Conservation (phyloP, 2,329 filamentous ascomycete genomes). For the Thelonectria discophora region DNA sequence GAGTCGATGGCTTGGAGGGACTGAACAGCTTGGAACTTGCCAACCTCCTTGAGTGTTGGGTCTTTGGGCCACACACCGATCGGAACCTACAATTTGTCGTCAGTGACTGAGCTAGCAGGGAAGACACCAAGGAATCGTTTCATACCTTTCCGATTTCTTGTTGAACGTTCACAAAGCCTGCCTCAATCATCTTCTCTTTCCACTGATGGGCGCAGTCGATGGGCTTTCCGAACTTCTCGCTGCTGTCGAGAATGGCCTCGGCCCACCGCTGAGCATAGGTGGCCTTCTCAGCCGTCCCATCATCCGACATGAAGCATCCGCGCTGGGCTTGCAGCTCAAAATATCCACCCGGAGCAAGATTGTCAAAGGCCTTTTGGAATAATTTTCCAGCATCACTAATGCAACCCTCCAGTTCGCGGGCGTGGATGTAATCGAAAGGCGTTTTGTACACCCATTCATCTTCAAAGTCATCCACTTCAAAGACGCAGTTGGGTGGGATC, state of each 20-base stretch:
- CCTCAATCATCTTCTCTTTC: background rate
- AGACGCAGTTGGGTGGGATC: conserved; percentile 17
- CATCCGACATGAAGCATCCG: conserved; percentile 4
- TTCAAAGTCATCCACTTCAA: conserved; percentile 20
- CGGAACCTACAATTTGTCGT: background rate
- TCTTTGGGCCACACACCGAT: conserved; percentile 9
- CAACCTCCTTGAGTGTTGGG: conserved; percentile 6
- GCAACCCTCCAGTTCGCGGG: conserved; percentile 16
- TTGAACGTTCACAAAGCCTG: background rate
- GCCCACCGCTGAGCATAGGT: background rate
- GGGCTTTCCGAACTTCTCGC: background rate
- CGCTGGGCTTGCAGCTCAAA: conserved; percentile 5
- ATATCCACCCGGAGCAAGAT: background rate
- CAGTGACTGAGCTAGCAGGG: background rate
- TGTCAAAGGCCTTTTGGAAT: conserved; percentile 8
- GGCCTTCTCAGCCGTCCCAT: conserved; percentile 2
- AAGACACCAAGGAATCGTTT: background rate
- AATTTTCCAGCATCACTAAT: background rate
- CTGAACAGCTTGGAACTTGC: conserved; percentile 5
- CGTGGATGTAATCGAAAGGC: conserved; percentile 14
- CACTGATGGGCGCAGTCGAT: background rate
- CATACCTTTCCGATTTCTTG: conserved; percentile 5
- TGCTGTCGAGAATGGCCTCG: background rate
- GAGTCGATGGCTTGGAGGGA: conserved; percentile 9
- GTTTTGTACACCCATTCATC: conserved; percentile 3